Evolutionary conservation across 1,139 yeast genomes (phyloP).

Genomic region (Debaryomyces nepalensis): DNA sequence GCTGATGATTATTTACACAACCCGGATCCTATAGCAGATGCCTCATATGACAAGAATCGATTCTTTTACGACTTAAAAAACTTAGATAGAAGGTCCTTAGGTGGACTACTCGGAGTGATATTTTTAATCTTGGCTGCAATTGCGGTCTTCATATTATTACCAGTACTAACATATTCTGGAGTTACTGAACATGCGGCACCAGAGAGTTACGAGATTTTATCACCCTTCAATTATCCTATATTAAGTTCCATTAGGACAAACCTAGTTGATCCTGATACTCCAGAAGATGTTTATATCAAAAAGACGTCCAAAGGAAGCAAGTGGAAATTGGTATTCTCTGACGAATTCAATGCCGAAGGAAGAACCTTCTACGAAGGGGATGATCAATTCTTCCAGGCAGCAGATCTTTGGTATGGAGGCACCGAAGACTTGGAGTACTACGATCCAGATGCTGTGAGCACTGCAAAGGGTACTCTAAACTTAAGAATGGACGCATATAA

Average conservation of each 20-base stretch:
- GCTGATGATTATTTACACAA: slow-evolving; percentile 91
- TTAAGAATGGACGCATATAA: slow-evolving; percentile 72
- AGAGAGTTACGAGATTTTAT: slow-evolving; percentile 47
- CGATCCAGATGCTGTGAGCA: slow-evolving; percentile 77
- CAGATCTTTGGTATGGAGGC: slow-evolving; percentile 76
- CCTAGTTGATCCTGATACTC: slow-evolving; percentile 82
- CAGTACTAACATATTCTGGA: slow-evolving; percentile 77
- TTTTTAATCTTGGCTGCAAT: slow-evolving; percentile 62
- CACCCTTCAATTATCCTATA: slow-evolving; percentile 62
- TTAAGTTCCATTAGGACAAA: slow-evolving; percentile 63
- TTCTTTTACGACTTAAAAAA: slow-evolving; percentile 60
- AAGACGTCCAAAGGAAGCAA: slow-evolving; percentile 55
- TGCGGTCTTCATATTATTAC: slow-evolving; percentile 68
- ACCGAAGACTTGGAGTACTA: slow-evolving; percentile 89
- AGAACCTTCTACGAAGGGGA: slow-evolving; percentile 83
- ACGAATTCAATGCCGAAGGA: slow-evolving; percentile 83
- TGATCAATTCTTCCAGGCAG: slow-evolving; percentile 83
- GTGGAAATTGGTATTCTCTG: slow-evolving; percentile 78
- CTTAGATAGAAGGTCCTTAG: slow-evolving; percentile 62
- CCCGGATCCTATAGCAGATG: slow-evolving; percentile 91
- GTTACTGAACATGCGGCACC: slow-evolving; percentile 41
- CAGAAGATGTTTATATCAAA: slow-evolving; percentile 52
- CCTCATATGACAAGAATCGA: slow-evolving; percentile 70
- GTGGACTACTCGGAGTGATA: slow-evolving; percentile 62
- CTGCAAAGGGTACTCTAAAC: slow-evolving; percentile 66